Base-by-base conservation (phyloP, 805 yeast genomes). In the Kazachstania viticola region DNA sequence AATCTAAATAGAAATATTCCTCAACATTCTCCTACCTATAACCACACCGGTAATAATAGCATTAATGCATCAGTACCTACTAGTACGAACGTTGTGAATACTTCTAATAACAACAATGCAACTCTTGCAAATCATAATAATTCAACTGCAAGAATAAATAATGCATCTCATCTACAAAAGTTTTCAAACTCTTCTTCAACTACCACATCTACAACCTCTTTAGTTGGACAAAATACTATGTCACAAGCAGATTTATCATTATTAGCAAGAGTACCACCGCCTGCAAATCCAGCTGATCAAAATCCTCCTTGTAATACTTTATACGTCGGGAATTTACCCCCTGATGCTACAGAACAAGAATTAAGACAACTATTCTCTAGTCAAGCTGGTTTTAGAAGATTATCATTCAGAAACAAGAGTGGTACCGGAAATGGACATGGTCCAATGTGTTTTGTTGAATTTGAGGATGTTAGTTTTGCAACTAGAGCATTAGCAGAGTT, bases 361-460 rank as follows among this genome's bases (percentile, higher is more conserved):
- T 69, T 87, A 37, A 72, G 94, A 41, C 74, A 80, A 21, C 61
- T 88, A 41, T 87, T 87, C 53, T 68, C 87, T 21, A 79, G 81
- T 7, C 94, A 87, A 48, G 73, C 77, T 34, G 97, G 97, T 2
- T 87, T 88, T 63, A 76, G 93, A 52, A 65, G 97, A 33, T 67
- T 87, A 30, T 80, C 94, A 17, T 87, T 88, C 65, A 69, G 94
- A 41, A 85, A 91, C 9, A 83, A 83, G 56, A 54, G 48, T 30
- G 61, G 61, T 34, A 67, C 64, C 16, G 36, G 37, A n/a, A 39
- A 38, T 42, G 57, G 58, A 8, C 88, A 79, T 59, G 96, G 96
- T 4, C 97, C 97, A 31, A 87, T 87, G 96, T 87, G 97, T 57
- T 87, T 87, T 65, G 97, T 87, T 31, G 97, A 87, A 62, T 87